Evolutionary conservation across 805 yeast genomes (phyloP), one percentile per base, ranked within the genome.

Genomic region (Kluyveromyces wickerhamii): DNA sequence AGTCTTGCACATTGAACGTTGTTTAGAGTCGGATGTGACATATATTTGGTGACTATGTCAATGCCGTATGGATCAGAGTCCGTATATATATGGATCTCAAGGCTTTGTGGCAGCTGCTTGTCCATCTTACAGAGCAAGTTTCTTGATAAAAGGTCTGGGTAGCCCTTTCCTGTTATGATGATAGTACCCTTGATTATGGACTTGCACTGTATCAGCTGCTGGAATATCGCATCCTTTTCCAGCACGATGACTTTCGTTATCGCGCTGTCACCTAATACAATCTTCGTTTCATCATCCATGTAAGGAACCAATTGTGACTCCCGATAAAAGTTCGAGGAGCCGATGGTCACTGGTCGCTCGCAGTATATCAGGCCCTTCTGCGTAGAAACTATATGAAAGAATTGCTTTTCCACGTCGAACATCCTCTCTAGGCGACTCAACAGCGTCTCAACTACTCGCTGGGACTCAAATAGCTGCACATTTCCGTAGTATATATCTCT

Each of bases 31-130:
- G 39, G 36, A 19, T 42, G 44, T 4, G 35, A 27, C 36, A 54
- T 51, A 47, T 70, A 78, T 32, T 66, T 69, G 18, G 61, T 48
- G 27, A 70, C 66, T n/a, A 80, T 81, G 46, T 67, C 63, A 6
- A 76, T 48, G 0, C 88, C 89, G 54, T 76, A 71, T 2, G 81
- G 72, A 49, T 81, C 89, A 18, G 79, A 67, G 53, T 81, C 89
- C 17, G 74, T 71, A 40, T 69, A 59, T 1, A 74, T 73, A 12
- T 57, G 44, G 11, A 75, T 58, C 4, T 63, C 62, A 1, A 60
- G 43, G 1, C 37, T 26, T 2, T 56, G 52, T n/a, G 53, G 29
- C 8, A 36, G 24, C 5, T 17, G 20, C 27, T 34, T 17, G 9
- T 52, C 29, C 19, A 71, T 36, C 30, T 36, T 40, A 3, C 51